Base-by-base conservation (phyloP, 495 filamentous ascomycete genomes). In the Glarea lozoyensis region DNA sequence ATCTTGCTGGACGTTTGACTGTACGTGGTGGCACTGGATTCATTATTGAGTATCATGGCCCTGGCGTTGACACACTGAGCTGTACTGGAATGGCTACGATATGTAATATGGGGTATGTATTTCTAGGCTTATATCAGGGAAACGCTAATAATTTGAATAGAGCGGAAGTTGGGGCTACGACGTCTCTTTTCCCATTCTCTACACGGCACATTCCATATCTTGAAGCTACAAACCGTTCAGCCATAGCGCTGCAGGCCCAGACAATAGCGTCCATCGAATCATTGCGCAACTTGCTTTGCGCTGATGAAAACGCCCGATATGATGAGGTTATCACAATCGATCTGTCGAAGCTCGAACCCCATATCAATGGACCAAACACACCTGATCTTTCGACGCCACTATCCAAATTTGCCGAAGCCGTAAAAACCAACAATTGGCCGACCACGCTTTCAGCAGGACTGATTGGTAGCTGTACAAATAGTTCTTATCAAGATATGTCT, bases 401-500 rank as follows among this genome's bases (percentile, higher is more conserved):
- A 23, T 95, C 89, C 21, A 66, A 79, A 52, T 98, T 98, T 59
- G 81, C 84, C 52, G 73, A 87, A 35, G 81, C 82, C 1, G 88
- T 93, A 4, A 71, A 82, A 57, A 70, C 81, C 56, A 83, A 96
- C 60, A 65, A 84, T 23, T 98, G 92, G 92, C 92, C 92, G 5
- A 76, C 83, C 58, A 84, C 80, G 33, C 82, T 98, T 46, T 88
- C 85, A 5, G 89, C 92, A 6, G 87, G 89, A 43, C 73, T 98
- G 20, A 98, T 98, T 55, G 92, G 92, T 33, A 94, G 87, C 67
- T 98, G 92, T 68, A 98, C 92, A 11, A 98, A 98, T 71, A 93
- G 86, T 62, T 97, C 92, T 2, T 98, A 95, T 61, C 79, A 94
- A 65, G 92, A 98, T 57, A 98, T 98, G 92, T 88, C 87, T 9